phyloP scores from a whole-genome alignment of 371 early-diverging fungal genomes.

The Coemansia sp. region DNA sequence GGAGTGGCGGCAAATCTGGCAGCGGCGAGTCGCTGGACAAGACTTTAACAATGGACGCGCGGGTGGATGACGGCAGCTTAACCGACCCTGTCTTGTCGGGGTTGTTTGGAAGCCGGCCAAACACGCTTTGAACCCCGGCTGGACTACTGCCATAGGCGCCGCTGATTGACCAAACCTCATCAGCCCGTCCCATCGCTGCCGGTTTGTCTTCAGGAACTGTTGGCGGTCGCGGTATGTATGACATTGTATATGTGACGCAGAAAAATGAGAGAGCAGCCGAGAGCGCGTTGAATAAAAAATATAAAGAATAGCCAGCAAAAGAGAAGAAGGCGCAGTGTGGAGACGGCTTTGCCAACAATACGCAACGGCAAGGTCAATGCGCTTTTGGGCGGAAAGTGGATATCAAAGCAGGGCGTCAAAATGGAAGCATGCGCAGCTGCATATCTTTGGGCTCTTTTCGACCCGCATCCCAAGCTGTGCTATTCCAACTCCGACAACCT shows the following conservation, averaged over 20 bases:
- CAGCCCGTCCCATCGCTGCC: constrained; percentile 21
- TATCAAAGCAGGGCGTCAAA: not conserved
- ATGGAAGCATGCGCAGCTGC: constrained; percentile 1
- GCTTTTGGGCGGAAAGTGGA: not conserved
- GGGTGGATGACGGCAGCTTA: constrained; percentile 27
- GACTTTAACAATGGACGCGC: constrained; percentile 28
- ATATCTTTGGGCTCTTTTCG: not conserved
- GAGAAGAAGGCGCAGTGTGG: not conserved
- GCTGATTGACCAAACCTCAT: constrained; percentile 22
- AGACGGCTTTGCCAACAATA: not conserved
- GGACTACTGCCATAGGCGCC: constrained; percentile 17
- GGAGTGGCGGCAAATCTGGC: constrained; percentile 34
- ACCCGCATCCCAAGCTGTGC: too few relatives aligned
- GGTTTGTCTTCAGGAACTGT: not conserved
- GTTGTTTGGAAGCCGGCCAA: not conserved
- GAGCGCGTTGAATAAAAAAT: not conserved
- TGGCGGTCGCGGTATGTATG: constrained; percentile 35
- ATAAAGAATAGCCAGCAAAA: not conserved
- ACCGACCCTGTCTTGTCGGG: not conserved
- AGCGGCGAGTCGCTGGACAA: constrained; percentile 18
- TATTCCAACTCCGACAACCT: constrained; percentile 1
- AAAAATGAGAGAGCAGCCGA: not conserved
- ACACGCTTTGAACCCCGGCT: not conserved
- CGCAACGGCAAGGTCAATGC: constrained; percentile 4
- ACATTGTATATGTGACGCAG: constrained; percentile 13